These are phyloP conservation scores for Ogataea neopini DNA, from an alignment of 805 yeast genomes.

Conservation along the genomic window DNA sequence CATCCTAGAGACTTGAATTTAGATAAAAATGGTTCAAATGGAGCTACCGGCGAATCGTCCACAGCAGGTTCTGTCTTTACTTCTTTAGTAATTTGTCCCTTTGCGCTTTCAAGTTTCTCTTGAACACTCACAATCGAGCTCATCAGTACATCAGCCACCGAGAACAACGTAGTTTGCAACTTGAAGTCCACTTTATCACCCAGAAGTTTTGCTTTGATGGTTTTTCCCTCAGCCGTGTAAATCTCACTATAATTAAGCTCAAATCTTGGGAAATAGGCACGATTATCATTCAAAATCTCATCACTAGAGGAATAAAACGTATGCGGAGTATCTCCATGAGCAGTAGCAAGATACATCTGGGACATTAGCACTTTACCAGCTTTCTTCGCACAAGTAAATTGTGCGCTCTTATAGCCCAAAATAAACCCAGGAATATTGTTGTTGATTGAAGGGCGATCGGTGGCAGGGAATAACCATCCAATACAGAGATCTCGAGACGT, in stretches of 20 bases:
- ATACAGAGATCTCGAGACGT: slow-evolving; percentile 65
- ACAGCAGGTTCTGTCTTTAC: not conserved
- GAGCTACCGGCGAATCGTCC: not conserved
- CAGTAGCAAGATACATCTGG: slow-evolving; percentile 71
- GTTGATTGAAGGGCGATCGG: slow-evolving; percentile 30
- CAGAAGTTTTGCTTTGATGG: slow-evolving; percentile 50
- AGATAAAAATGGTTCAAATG: slow-evolving; percentile 7
- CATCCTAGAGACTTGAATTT: slow-evolving; percentile 45
- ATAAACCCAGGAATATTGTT: slow-evolving; percentile 62
- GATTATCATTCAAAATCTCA: slow-evolving; percentile 50
- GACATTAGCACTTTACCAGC: slow-evolving; percentile 68
- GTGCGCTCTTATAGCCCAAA: slow-evolving; percentile 73
- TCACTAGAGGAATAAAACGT: slow-evolving; percentile 46
- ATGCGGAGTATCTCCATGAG: slow-evolving; percentile 56
- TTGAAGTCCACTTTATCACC: slow-evolving; percentile 75
- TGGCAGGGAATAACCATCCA: slow-evolving; percentile 73
- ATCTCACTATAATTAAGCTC: slow-evolving; percentile 48
- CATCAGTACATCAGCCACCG: slow-evolving; percentile 52
- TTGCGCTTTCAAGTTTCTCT: slow-evolving; percentile 18
- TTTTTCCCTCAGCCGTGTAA: slow-evolving; percentile 28
- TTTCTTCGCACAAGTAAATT: slow-evolving; percentile 59
- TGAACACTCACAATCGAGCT: slow-evolving; percentile 43
- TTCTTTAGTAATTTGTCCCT: not conserved
- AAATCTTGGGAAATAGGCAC: slow-evolving; percentile 70
- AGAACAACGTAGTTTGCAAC: slow-evolving; percentile 56